A percentile compares a stretch with the other conserved stretches of the same genome.
phyloP scores from a whole-genome alignment of 2,329 filamentous ascomycete genomes.

The Exophiala aquamarina region DNA sequence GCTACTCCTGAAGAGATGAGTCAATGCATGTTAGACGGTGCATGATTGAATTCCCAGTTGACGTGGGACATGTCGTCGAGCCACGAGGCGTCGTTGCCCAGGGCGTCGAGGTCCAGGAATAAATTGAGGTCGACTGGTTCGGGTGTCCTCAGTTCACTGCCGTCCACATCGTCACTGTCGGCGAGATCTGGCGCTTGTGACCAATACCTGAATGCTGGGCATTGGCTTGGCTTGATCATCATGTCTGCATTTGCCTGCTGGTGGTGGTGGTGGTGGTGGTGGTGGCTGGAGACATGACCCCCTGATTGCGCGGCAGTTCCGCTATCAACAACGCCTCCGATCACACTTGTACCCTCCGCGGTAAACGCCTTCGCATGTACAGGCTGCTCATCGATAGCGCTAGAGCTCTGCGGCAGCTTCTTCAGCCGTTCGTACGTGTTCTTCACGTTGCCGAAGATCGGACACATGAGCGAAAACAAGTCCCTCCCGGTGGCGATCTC shows the following conservation, averaged over 20 bases:
- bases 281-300: no score
- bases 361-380: conserved; percentile 4
- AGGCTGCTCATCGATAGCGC: neutral
- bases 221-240: neutral
- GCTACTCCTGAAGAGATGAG: no score
- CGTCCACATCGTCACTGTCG: neutral
- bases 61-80: no score
- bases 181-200: neutral
- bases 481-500: conserved; percentile 1
- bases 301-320: no score
- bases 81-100: no score
- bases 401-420: neutral
- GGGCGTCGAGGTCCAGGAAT: no score
- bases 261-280: neutral
- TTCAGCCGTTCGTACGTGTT: conserved; percentile 7
- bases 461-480: conserved; percentile 4
- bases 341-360: no score
- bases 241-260: neutral
- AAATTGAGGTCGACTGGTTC: no score
- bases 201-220: conserved; percentile 5
- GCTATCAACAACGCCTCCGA: no score
- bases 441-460: conserved; percentile 10
- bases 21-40: no score
- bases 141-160: no score
- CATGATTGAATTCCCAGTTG: neutral